phyloP scores from a whole-genome alignment of 176 grass and related monocot genomes.

The Poa pratensis region DNA sequence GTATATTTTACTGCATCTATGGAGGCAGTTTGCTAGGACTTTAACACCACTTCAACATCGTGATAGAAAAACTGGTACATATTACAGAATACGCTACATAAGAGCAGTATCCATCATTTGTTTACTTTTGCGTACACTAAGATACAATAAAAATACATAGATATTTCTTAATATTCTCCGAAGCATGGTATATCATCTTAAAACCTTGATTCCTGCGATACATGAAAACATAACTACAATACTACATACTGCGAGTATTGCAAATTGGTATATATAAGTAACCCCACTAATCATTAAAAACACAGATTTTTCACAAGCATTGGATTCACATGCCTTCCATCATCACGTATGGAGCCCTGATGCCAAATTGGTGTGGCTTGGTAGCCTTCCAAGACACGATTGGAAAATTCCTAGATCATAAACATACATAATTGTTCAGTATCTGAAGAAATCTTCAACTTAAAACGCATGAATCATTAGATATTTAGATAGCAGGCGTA shows the following conservation, averaged over 20 bases:
- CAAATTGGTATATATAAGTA: too few relatives aligned
- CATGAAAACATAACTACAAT: too few relatives aligned
- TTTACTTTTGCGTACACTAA: not conserved
- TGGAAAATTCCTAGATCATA: constrained; percentile 73
- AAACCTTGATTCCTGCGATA: constrained; percentile 12
- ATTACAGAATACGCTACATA: not conserved
- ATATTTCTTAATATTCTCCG: not conserved
- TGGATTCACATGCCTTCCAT: constrained; percentile 73
- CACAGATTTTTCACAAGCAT: constrained; percentile 23
- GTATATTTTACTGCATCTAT: not conserved
- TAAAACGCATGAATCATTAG: constrained; percentile 3
- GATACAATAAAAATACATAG: not conserved
- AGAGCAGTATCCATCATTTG: not conserved
- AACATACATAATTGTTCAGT: constrained; percentile 3
- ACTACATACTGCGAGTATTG: too few relatives aligned
- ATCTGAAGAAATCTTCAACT: constrained; percentile 24
- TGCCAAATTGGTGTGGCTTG: constrained; percentile 94
- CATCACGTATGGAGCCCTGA: constrained; percentile 88
- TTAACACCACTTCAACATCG: constrained; percentile 8
- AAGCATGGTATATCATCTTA: not conserved
- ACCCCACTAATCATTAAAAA: constrained; percentile 11
- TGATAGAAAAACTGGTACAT: not conserved
- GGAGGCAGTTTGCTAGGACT: constrained; percentile 29
- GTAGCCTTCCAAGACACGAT: constrained; percentile 83
- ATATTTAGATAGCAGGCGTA: not conserved